Base-by-base conservation (phyloP, 768 basidiomycete genomes). In the Amanita rubescens region DNA sequence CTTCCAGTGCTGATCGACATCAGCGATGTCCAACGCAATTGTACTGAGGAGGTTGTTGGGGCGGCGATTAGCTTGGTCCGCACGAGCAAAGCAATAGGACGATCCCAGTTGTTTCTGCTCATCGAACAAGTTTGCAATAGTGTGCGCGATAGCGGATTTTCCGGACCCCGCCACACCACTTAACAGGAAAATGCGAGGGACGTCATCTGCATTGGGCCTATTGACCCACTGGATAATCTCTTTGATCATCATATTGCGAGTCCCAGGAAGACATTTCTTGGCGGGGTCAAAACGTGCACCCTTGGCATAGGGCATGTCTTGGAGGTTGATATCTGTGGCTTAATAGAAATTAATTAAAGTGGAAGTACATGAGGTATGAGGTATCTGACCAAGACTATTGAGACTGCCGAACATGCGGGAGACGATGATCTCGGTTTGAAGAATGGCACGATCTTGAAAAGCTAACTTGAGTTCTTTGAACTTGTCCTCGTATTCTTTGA, bases 191-290 rank as follows among this genome's bases (percentile, higher is more conserved):
- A 35, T 39, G 38, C 30, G n/a, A 15, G 47, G 76, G 15, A 25
- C 3, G 27, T 30, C 51, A 20, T 46, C 11, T 6, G 30, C 61
- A 0, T 70, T 66, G 1, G 66, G 72, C 1, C 68, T 65, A 22
- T 72, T 75, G 11, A 70, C 74, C 30, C 57, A 65, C 3, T 27
- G 20, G 11, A 52, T 48, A n/a, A 61, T 53, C 2, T 39, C n/a
- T 20, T 54, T 19, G 17, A 55, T 20, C 2, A 59, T 48, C 19
- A 37, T 34, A 27, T 54, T 2, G 19, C 58, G 52, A 34, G 58
- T 59, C n/a, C 24, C 48, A 20, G 27, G 41, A 8, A 53, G 44
- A 22, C 55, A 56, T 46, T 25, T 19, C 39, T 42, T 41, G 11
- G 22, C 25, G 10, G 12, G 17, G 17, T 52, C 20, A 17, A 44